Conservation (phyloP, 2,329 filamentous ascomycete genomes). For the Colletotrichum zoysiae region DNA sequence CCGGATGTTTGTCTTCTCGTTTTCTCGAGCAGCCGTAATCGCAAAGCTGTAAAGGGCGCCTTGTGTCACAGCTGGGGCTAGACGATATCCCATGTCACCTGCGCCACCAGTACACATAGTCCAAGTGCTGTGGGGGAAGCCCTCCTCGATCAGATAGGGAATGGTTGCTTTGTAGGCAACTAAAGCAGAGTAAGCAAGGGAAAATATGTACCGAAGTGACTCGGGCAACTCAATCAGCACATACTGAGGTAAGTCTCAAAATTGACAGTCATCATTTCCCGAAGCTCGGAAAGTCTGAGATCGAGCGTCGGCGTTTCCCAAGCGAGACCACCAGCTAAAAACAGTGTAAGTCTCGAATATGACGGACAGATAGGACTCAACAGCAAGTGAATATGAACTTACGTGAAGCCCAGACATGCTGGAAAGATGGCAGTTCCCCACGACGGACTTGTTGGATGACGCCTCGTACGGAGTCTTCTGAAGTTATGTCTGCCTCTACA, state of each 20-base stretch:
- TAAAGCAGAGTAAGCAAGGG: conserved; percentile 21
- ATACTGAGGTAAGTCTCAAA: conserved; percentile 51
- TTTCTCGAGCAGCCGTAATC: conserved; percentile 49
- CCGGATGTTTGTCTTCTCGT: conserved; percentile 50
- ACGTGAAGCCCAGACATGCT: conserved; percentile 54
- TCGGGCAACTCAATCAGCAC: conserved; percentile 12
- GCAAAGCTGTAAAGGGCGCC: conserved; percentile 53
- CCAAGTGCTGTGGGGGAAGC: conserved; percentile 46
- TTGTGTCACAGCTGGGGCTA: conserved; percentile 50
- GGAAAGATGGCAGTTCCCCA: conserved; percentile 53
- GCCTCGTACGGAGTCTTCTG: conserved; percentile 48
- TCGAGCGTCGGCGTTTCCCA: conserved; percentile 43
- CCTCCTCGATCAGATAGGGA: conserved; percentile 48
- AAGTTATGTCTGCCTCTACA: conserved; percentile 50
- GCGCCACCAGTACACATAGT: conserved; percentile 51
- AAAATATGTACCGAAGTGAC: not conserved
- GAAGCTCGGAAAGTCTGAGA: conserved; percentile 44
- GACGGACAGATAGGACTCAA: not conserved
- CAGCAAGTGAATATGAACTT: not conserved
- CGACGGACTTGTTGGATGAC: conserved; percentile 52
- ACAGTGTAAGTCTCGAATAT: not conserved
- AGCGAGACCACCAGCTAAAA: conserved; percentile 48
- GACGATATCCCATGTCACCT: conserved; percentile 46
- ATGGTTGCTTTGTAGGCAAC: conserved; percentile 51
- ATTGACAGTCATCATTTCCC: conserved; percentile 43